Conservation (phyloP, 305 asterid species). For the Fraxinus xanthoxyloides region DNA sequence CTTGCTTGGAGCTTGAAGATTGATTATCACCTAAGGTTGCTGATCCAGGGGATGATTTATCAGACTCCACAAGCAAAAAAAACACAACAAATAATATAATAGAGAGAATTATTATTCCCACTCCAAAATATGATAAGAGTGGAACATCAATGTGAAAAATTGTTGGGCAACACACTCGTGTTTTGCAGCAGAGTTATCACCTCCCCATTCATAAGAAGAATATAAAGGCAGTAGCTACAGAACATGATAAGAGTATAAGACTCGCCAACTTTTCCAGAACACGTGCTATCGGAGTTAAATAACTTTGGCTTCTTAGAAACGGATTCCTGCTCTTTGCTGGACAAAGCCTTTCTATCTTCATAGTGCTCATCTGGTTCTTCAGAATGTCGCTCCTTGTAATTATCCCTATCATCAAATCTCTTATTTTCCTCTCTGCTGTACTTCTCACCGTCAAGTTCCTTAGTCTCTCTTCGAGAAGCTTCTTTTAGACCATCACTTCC, state of each 20-base stretch:
- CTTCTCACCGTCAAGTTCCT: slow-evolving; percentile 41
- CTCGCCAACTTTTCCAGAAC: slow-evolving; percentile 46
- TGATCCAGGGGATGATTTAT: slow-evolving; percentile 5
- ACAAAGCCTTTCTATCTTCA: slow-evolving; percentile 33
- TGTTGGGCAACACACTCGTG: neutral
- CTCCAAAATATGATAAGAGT: neutral
- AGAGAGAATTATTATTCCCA: slow-evolving; percentile 1
- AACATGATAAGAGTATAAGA: neutral
- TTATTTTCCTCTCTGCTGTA: slow-evolving; percentile 42
- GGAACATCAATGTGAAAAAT: neutral
- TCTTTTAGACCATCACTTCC: slow-evolving; percentile 46
- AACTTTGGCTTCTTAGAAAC: slow-evolving; percentile 58
- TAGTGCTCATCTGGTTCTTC: slow-evolving; percentile 32
- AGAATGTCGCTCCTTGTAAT: slow-evolving; percentile 36
- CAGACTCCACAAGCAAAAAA: slow-evolving; percentile 2
- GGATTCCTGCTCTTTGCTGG: slow-evolving; percentile 40
- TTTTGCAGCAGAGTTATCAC: neutral
- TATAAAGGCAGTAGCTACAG: slow-evolving; percentile 1
- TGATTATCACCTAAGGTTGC: slow-evolving; percentile 21
- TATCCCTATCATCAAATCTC: slow-evolving; percentile 37
- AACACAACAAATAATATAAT: neutral
- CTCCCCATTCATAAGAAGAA: neutral
- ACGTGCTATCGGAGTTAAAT: slow-evolving; percentile 34
- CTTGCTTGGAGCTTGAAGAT: slow-evolving; percentile 28
- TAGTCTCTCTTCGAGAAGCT: neutral